These are phyloP conservation scores for Pleurotus platypus DNA, from an alignment of 768 basidiomycete species.

Conservation along the genomic window DNA sequence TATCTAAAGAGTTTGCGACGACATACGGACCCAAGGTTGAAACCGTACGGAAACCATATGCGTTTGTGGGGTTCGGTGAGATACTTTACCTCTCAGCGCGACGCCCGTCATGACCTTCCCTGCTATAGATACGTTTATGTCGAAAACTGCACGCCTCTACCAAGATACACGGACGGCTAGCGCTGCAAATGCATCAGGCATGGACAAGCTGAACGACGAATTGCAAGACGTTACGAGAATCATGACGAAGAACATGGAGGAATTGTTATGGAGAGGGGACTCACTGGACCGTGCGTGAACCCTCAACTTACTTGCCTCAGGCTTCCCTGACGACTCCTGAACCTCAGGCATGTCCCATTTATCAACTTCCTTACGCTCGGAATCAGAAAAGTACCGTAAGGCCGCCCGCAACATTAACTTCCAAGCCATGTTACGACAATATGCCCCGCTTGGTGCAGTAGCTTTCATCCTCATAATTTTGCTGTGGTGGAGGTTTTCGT, in stretches of 20 bases:
- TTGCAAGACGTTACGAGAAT: conserved; percentile 97
- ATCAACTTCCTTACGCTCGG: conserved; percentile 89
- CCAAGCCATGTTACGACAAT: conserved; percentile 91
- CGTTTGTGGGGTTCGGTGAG: conserved; percentile 94
- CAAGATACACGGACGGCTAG: conserved; percentile 86
- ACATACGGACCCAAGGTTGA: conserved; percentile 95
- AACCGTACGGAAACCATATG: conserved; percentile 91
- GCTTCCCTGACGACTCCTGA: too few species aligned
- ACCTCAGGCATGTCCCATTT: conserved; percentile 90
- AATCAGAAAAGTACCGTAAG: conserved; percentile 97
- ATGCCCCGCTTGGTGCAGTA: conserved; percentile 87
- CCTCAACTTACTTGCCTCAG: background rate
- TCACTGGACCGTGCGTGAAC: conserved; percentile 81
- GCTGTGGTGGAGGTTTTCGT: conserved; percentile 77
- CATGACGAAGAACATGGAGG: conserved; percentile 99
- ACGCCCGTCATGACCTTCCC: background rate
- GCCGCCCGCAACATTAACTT: conserved; percentile 93
- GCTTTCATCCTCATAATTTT: conserved; percentile 74
- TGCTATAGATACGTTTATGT: conserved; percentile 91
- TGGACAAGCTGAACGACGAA: conserved; percentile 93
- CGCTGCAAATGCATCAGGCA: conserved; percentile 57
- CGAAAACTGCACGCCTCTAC: conserved; percentile 93
- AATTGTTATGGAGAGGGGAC: conserved; percentile 96
- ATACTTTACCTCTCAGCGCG: background rate
- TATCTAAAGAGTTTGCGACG: conserved; percentile 91